Base-by-base conservation (phyloP, 257 asterid species). In the Cordia subcordata region DNA sequence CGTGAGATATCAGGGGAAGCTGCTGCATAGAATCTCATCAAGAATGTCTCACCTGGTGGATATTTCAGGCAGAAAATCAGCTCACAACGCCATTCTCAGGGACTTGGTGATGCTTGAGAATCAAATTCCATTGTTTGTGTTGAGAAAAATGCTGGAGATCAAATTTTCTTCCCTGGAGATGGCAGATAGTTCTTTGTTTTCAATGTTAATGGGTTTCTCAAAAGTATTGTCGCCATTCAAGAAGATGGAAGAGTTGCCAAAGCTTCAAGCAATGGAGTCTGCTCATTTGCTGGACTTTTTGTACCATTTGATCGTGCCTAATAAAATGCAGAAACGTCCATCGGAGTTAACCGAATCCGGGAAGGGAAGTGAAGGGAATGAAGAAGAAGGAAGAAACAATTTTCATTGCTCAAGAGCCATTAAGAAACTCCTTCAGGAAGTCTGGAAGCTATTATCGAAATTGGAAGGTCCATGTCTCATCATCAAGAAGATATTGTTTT, bases 91-190 rank as follows among this genome's bases (percentile, higher is more conserved):
- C 4, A 75, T 86, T 13, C 61, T 83, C 0, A 67, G 86, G 58
- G 94, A 44, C 79, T 32, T 81, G 5, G 44, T 81, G 8, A 77
- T 81, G 89, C 79, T 86, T 4, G n/a, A n/a, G n/a, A n/a, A n/a
- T n/a, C n/a, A n/a, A n/a, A n/a, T n/a, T n/a, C n/a, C n/a, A n/a
- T n/a, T n/a, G n/a, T n/a, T n/a, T n/a, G n/a, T n/a, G n/a, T n/a
- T n/a, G n/a, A n/a, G n/a, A n/a, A n/a, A n/a, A 73, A 55, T 81
- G 45, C 10, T 85, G 39, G 87, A 82, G n/a, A 21, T 71, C 12
- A 87, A 74, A 47, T 53, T 32, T 15, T 54, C 72, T 0, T 74
- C 86, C 0, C 39, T 45, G 0, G 83, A 76, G 5, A 13, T 17
- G 11, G 78, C 83, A 0, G 84, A 81, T 65, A 52, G 69, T 1